Conservation (phyloP, 495 filamentous ascomycete species). For the Aspergillus campestris region DNA sequence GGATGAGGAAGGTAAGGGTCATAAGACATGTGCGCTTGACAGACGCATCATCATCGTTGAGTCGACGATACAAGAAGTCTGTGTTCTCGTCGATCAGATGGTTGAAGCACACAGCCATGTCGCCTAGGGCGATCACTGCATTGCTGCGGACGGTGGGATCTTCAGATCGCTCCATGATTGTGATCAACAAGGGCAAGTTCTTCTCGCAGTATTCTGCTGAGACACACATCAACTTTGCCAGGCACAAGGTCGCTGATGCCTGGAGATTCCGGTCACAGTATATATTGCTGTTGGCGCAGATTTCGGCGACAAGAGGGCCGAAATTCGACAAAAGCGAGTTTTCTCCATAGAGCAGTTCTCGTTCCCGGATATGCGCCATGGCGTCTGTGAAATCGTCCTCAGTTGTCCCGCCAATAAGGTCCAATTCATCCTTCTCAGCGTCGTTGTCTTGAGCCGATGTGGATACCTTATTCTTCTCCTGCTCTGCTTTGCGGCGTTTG, state of each 20-base stretch:
- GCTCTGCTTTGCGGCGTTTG: constrained; percentile 89
- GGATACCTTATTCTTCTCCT: constrained; percentile 71
- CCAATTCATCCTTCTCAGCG: constrained; percentile 66
- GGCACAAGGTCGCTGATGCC: constrained; percentile 87
- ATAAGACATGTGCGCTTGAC: constrained; percentile 98
- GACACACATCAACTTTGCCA: constrained; percentile 97
- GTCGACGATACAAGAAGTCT: constrained; percentile 88
- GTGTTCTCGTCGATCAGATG: constrained; percentile 99
- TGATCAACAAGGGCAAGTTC: constrained; percentile 90
- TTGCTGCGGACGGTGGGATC: constrained; percentile 89
- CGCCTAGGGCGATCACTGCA: constrained; percentile 90
- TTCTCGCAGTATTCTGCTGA: constrained; percentile 90
- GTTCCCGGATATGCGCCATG: constrained; percentile 88
- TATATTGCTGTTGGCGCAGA: constrained; percentile 85
- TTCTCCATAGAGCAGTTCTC: constrained; percentile 82
- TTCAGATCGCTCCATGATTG: constrained; percentile 88
- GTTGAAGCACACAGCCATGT: constrained; percentile 99
- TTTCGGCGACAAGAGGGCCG: constrained; percentile 82
- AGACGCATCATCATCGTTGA: constrained; percentile 78
- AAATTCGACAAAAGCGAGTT: constrained; percentile 82
- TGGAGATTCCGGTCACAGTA: constrained; percentile 85
- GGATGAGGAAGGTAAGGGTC: constrained; percentile 95
- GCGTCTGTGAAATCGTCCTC: constrained; percentile 98
- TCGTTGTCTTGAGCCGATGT: constrained; percentile 45
- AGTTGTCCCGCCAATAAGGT: constrained; percentile 92